phyloP scores from a whole-genome alignment of 345 rosid genomes.

The Aegle marmelos region DNA sequence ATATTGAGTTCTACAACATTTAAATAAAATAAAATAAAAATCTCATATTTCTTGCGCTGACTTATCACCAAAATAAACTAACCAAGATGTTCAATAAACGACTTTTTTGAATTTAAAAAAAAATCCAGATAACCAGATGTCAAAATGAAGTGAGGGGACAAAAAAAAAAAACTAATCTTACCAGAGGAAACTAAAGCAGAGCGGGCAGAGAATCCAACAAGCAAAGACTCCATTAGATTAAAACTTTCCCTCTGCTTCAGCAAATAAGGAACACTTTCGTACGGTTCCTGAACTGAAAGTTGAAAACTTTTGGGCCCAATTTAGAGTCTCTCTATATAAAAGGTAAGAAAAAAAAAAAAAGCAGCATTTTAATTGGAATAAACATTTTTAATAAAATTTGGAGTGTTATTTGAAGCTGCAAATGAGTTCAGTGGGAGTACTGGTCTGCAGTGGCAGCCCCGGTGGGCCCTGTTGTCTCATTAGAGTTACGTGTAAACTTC shows the following conservation, averaged over 20 bases:
- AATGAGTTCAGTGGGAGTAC: background rate
- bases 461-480: background rate
- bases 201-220: slow-evolving; percentile 28
- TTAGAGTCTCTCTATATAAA: too few relatives aligned
- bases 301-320: background rate
- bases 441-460: background rate
- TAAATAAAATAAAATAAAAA: background rate
- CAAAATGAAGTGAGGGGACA: background rate
- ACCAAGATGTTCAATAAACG: background rate
- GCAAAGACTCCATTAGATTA: slow-evolving; percentile 57
- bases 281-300: background rate
- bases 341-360: too few relatives aligned
- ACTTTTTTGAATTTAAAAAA: background rate
- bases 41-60: background rate
- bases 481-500: background rate
- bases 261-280: background rate
- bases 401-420: too few relatives aligned
- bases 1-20: background rate
- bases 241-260: background rate
- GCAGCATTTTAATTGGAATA: background rate
- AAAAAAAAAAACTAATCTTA: slow-evolving; percentile 2
- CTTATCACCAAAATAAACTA: background rate
- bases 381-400: too few relatives aligned
- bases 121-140: background rate
- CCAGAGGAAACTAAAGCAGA: slow-evolving; percentile 38